Evolutionary conservation across 164 flowering plant species (phyloP).

Genomic region (Taxillus chinensis): DNA sequence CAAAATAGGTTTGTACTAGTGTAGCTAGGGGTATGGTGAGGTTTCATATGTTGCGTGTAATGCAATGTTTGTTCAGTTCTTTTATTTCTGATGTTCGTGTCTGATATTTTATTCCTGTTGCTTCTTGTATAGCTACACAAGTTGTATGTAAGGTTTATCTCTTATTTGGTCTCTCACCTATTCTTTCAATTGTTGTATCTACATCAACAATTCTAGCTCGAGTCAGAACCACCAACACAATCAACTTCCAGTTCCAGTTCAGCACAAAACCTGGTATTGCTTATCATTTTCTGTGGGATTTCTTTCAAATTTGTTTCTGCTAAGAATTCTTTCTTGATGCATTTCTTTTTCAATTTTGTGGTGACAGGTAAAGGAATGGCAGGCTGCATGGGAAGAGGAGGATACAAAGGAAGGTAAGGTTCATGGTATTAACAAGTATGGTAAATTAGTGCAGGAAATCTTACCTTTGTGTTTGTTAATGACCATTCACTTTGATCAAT

Average conservation of each 20-base stretch:
- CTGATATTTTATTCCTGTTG: not conserved
- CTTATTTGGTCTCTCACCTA: not conserved
- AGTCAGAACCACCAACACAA: slow-evolving; percentile 18
- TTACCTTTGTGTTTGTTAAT: no score
- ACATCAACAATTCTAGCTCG: slow-evolving; percentile 17
- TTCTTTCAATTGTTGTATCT: not conserved
- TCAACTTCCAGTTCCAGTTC: slow-evolving; percentile 20
- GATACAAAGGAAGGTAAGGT: not conserved
- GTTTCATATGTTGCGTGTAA: no score
- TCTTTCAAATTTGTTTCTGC: not conserved
- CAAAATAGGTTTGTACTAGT: no score
- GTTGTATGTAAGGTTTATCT: not conserved
- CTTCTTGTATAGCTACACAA: no score
- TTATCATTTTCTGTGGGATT: not conserved
- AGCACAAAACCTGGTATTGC: slow-evolving; percentile 15
- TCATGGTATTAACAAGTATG: not conserved
- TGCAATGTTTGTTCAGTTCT: not conserved
- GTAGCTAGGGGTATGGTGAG: no score
- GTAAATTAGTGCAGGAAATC: not conserved
- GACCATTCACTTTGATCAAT: not conserved
- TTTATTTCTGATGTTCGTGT: not conserved
- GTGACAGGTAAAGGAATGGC: not conserved
- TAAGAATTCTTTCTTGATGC: not conserved
- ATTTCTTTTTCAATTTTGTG: not conserved
- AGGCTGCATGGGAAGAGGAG: not conserved